Evolutionary conservation across 192 early-diverging fungal genomes (phyloP).

Genomic region (Dimargaris cristalligena): DNA sequence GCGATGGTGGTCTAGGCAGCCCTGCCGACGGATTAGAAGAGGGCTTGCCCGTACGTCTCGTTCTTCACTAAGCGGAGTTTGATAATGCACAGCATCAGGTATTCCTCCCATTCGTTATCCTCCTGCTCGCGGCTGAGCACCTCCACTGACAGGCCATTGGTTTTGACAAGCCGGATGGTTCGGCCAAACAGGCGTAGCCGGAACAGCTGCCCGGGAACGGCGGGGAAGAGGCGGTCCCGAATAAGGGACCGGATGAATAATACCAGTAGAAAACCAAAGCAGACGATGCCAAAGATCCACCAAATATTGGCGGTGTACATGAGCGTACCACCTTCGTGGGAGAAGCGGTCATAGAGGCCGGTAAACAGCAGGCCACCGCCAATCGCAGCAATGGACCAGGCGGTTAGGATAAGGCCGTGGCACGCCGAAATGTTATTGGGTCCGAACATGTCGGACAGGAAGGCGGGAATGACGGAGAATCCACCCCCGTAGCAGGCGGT

Average conservation of each 20-base stretch:
- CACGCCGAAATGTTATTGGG: slow-evolving; percentile 54
- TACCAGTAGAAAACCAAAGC: slow-evolving; percentile 36
- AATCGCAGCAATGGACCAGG: slow-evolving; percentile 60
- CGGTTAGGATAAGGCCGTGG: slow-evolving; percentile 59
- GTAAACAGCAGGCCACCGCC: slow-evolving; percentile 55
- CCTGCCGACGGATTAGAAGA: not conserved
- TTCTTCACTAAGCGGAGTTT: slow-evolving; percentile 11
- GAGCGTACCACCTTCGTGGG: slow-evolving; percentile 13
- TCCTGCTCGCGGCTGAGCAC: slow-evolving; percentile 26
- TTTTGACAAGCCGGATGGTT: slow-evolving; percentile 27
- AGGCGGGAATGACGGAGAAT: slow-evolving; percentile 58
- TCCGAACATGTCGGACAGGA: slow-evolving; percentile 65
- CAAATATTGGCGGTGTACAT: slow-evolving; percentile 39
- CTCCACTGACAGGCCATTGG: slow-evolving; percentile 16
- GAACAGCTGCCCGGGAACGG: slow-evolving; percentile 38
- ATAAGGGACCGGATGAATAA: slow-evolving; percentile 41
- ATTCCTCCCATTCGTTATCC: slow-evolving; percentile 32
- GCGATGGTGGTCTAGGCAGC: too few species aligned
- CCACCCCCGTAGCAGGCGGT: slow-evolving; percentile 59
- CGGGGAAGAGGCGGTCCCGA: slow-evolving; percentile 47
- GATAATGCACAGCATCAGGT: slow-evolving; percentile 12
- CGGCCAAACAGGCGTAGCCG: slow-evolving; percentile 34
- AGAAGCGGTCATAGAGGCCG: slow-evolving; percentile 33
- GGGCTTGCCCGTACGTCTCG: slow-evolving; percentile 3
- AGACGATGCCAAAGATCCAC: slow-evolving; percentile 47